Base-by-base conservation (phyloP, 106 monocot species). In the Iris macrosiphon region DNA sequence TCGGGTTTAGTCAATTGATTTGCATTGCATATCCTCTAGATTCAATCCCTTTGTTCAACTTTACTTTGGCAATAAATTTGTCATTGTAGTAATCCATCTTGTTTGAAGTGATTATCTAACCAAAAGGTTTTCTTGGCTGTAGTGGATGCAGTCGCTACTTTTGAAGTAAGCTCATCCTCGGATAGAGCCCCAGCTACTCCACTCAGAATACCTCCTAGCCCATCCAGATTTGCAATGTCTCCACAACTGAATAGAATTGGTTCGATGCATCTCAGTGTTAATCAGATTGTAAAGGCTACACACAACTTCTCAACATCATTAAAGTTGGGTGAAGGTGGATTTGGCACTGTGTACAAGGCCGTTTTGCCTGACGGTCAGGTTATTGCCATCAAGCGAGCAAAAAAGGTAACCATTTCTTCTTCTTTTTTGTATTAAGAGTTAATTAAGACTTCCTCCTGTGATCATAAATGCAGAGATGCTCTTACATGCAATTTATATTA, bases 341-440 rank as follows among this genome's bases (percentile, higher is more conserved):
- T 82, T 64, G 85, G 82, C 69, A 79, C 67, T 35, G 85, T 96
- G 13, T 96, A 85, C 58, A 89, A 70, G 76, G 89, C 79, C 17
- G 45, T 65, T 49, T 52, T 96, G 48, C 73, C 67, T 1, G 66
- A 83, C 75, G 89, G 95, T 32, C 69, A 61, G 29, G 16, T 78
- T 60, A 68, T 89, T 52, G 85, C 95, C 26, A 57, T 89, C 40
- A 96, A 96, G 59, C 67, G 89, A 56, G 85, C 95, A 53, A 85
- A 66, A 58, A 96, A 89, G 89, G 89, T 96, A 69, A 55, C 24
- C 14, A 15, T 31, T 38, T 31, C 4, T 55, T 55, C 28, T 45
- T 35, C 4, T 17, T 43, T 31, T 4, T 31, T 60, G n/a, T n/a
- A n/a, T n/a, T n/a, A n/a, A n/a, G n/a, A n/a, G n/a, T n/a, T n/a